These are phyloP conservation scores for Phialocephala sp. DNA, from an alignment of 2,329 filamentous ascomycete species.

Conservation along the genomic window DNA sequence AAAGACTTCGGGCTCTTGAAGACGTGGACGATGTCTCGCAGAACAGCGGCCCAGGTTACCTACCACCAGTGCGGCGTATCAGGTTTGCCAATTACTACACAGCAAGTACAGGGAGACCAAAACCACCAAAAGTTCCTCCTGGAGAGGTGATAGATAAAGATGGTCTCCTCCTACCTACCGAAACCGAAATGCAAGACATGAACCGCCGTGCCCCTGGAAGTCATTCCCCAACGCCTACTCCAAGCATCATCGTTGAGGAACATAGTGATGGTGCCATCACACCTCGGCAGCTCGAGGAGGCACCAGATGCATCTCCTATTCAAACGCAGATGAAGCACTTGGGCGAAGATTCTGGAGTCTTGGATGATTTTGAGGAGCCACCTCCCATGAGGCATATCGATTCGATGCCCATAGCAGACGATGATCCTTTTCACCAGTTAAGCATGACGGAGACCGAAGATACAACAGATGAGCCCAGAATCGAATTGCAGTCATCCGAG, in stretches of 20 bases:
- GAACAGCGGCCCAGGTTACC: slow-evolving; percentile 33
- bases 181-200: slow-evolving; percentile 35
- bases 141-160: slow-evolving; percentile 29
- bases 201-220: slow-evolving; percentile 24
- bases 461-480: slow-evolving; percentile 13
- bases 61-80: slow-evolving; percentile 55
- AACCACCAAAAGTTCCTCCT: slow-evolving; percentile 48
- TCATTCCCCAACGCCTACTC: slow-evolving; percentile 26
- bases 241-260: slow-evolving; percentile 52
- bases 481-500: slow-evolving; percentile 25
- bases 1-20: slow-evolving; percentile 72
- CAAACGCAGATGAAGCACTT: slow-evolving; percentile 36
- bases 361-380: slow-evolving; percentile 34
- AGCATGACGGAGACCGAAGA: background rate
- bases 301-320: slow-evolving; percentile 23
- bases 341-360: slow-evolving; percentile 35
- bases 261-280: slow-evolving; percentile 46
- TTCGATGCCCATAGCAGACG: slow-evolving; percentile 47
- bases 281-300: slow-evolving; percentile 42
- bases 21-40: slow-evolving; percentile 63
- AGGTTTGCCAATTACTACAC: slow-evolving; percentile 93
- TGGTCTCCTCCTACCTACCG: slow-evolving; percentile 26
- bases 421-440: slow-evolving; percentile 22
- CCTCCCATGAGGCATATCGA: slow-evolving; percentile 46
- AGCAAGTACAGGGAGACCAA: slow-evolving; percentile 75